Conservation (phyloP, 495 filamentous ascomycete genomes). For the Entonaema liquescens region DNA sequence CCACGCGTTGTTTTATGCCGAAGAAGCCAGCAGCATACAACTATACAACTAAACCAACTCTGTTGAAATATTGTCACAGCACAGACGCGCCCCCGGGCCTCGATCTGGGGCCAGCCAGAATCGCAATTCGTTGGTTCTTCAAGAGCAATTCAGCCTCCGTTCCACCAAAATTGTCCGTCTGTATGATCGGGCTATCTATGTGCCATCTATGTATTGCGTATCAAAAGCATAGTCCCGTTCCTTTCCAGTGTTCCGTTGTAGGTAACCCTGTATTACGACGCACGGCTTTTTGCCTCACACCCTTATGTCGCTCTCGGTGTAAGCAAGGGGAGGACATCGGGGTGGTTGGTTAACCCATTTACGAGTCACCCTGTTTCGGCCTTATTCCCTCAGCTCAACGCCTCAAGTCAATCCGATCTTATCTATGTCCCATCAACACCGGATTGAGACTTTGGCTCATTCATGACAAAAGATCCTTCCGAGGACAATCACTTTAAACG, state of each 20-base stretch:
- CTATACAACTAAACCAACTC: not conserved
- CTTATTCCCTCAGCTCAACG: slow-evolving; percentile 41
- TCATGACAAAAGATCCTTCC: slow-evolving; percentile 21
- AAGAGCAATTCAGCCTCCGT: slow-evolving; percentile 38
- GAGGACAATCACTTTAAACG: slow-evolving; percentile 22
- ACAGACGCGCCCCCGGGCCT: slow-evolving; percentile 9
- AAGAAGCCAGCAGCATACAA: not conserved
- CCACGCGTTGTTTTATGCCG: not conserved
- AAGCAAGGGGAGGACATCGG: slow-evolving; percentile 11
- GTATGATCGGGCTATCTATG: not conserved
- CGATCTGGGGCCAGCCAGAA: slow-evolving; percentile 3
- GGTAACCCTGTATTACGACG: slow-evolving; percentile 21
- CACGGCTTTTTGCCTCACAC: slow-evolving; percentile 30
- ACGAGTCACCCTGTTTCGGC: slow-evolving; percentile 28
- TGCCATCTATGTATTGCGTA: not conserved
- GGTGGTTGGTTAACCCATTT: slow-evolving; percentile 36
- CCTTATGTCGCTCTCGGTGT: slow-evolving; percentile 21
- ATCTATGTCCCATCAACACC: slow-evolving; percentile 15
- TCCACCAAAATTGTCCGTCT: slow-evolving; percentile 15
- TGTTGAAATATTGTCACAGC: slow-evolving; percentile 12
- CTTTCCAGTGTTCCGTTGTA: slow-evolving; percentile 11
- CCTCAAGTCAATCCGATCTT: slow-evolving; percentile 27
- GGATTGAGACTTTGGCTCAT: slow-evolving; percentile 6
- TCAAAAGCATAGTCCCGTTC: slow-evolving; percentile 9
- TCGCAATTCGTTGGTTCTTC: slow-evolving; percentile 24